Evolutionary conservation across 192 early-diverging fungal species (phyloP), one percentile per base, ranked within the genome.

Genomic region (Diversispora epigaea): DNA sequence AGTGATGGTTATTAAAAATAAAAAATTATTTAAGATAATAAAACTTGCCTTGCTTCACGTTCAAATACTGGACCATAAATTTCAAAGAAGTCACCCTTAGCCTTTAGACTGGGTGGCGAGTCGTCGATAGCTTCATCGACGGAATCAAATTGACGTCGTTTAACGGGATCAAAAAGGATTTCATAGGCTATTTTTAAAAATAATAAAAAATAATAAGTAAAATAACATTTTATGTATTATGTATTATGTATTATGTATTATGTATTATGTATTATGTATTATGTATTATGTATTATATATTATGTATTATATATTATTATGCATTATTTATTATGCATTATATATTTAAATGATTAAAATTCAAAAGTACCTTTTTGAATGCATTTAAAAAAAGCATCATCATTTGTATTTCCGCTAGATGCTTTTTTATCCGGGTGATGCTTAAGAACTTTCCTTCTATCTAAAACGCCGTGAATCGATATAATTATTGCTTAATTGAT

Each of bases 341-440:
- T 46, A 12, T 67, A 19, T 14, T n/a, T 41, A 10, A 15, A 46
- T 41, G 7, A 67, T 21, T 46, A 72, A 47, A 60, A 5, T 2
- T 8, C 60, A 32, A 43, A 62, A 41, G 11, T 54, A 62, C 73
- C 73, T 78, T 83, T 83, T 79, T 97, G 94, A 68, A 98, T 93
- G 82, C 98, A 99, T 89, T 99, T 99, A 92, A 99, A 99, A 87
- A 98, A 98, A n/a, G 90, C 84, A 85, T 99, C 98, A 77, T 96
- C 93, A 84, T 92, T 92, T 44, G 83, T 79, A 58, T 85, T 81
- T 44, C 89, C 90, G 76, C 89, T 86, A 54, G 85, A 86, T 19
- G 93, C 93, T 87, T 96, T 97, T 92, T 99, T 99, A 85, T 99
- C 98, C 49, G 98, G 98, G 80, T 99, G 98, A 87, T 98, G 95